phyloP scores from a whole-genome alignment of 345 rosid genomes.

The Corymbia maculata region DNA sequence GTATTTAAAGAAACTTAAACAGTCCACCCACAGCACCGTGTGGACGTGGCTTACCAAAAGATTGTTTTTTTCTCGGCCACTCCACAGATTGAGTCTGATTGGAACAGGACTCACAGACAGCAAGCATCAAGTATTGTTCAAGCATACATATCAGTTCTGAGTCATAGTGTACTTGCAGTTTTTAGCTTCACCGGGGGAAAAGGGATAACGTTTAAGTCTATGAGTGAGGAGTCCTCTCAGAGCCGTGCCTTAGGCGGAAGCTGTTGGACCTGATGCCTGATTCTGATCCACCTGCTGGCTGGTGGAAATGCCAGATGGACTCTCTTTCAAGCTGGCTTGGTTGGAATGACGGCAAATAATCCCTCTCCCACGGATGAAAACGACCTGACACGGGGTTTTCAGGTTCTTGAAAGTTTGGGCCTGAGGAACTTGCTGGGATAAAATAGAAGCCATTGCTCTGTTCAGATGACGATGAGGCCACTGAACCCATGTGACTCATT shows the following conservation, averaged over 20 bases:
- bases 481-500: conserved; percentile 38
- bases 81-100: conserved; percentile 21
- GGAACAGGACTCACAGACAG: conserved; percentile 6
- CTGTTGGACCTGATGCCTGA: conserved; percentile 28
- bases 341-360: conserved; percentile 44
- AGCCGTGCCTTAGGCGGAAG: conserved; percentile 72
- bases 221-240: conserved; percentile 49
- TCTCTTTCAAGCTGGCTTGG: conserved; percentile 61
- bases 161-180: conserved; percentile 19
- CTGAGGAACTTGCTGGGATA: conserved; percentile 40
- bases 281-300: conserved; percentile 41
- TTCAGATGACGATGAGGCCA: conserved; percentile 60
- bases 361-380: conserved; percentile 71
- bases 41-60: conserved; percentile 15
- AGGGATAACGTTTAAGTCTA: conserved; percentile 10
- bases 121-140: conserved; percentile 39
- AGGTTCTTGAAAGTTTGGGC: conserved; percentile 41
- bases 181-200: conserved; percentile 14
- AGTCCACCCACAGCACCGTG: conserved; percentile 22
- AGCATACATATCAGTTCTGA: conserved; percentile 44
- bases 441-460: conserved; percentile 63
- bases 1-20: background rate
- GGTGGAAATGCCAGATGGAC: conserved; percentile 46
- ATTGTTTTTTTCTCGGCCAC: conserved; percentile 25
- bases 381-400: conserved; percentile 25